phyloP scores from a whole-genome alignment of 306 rosid species.

The Fagus crenata region DNA sequence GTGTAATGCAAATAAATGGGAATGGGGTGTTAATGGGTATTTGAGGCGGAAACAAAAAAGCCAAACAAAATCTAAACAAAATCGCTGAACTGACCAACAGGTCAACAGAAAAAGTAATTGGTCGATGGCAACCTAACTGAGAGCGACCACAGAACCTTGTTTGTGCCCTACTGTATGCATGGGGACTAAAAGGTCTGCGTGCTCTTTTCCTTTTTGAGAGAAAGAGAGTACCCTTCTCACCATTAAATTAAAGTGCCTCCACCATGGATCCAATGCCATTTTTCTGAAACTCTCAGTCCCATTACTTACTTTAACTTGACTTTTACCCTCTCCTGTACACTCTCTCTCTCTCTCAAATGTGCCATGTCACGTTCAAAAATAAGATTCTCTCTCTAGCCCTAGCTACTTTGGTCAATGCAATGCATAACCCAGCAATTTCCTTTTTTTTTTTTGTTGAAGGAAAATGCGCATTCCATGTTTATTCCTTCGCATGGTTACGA shows the following conservation, averaged over 20 bases:
- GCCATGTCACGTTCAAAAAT: slow-evolving; percentile 53
- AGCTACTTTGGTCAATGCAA: slow-evolving; percentile 39
- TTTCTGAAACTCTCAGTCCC: slow-evolving; percentile 39
- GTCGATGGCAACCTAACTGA: slow-evolving; percentile 50
- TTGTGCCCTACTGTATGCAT: slow-evolving; percentile 38
- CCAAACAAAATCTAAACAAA: slow-evolving; percentile 39
- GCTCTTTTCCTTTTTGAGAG: slow-evolving; percentile 45
- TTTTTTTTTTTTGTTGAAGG: slow-evolving; percentile 18
- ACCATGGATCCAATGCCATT: slow-evolving; percentile 47
- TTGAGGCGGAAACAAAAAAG: slow-evolving; percentile 22
- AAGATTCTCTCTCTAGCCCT: slow-evolving; percentile 44
- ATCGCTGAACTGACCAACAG: slow-evolving; percentile 28
- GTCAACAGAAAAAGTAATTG: slow-evolving; percentile 54
- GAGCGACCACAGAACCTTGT: slow-evolving; percentile 38
- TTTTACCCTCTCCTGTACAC: slow-evolving; percentile 44
- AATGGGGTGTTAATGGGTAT: neutral
- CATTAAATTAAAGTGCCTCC: slow-evolving; percentile 43
- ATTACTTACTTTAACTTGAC: slow-evolving; percentile 41
- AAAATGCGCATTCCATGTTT: neutral
- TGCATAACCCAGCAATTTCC: slow-evolving; percentile 38
- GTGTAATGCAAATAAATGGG: neutral
- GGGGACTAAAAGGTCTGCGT: slow-evolving; percentile 43
- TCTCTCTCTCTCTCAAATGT: slow-evolving; percentile 29
- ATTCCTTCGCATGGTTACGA: neutral
- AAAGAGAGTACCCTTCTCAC: slow-evolving; percentile 6